Evolutionary conservation across 2,329 filamentous ascomycete species (phyloP).

Genomic region (Calonectria pteridis): DNA sequence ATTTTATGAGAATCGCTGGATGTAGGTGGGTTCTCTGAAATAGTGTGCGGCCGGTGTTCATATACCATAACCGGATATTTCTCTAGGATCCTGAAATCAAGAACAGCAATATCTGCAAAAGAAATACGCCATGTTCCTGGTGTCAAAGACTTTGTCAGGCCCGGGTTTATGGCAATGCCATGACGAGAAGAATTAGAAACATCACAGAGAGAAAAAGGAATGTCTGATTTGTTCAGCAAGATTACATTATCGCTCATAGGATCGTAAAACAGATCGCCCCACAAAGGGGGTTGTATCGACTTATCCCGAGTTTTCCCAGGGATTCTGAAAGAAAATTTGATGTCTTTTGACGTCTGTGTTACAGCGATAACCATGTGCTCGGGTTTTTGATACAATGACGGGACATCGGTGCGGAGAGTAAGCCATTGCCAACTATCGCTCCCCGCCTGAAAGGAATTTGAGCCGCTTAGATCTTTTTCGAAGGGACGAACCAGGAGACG

Average conservation of each 20-base stretch:
- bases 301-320: conserved; percentile 60
- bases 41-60: conserved; percentile 43
- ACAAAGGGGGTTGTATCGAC: conserved; percentile 61
- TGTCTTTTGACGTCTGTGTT: conserved; percentile 69
- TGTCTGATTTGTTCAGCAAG: conserved; percentile 66
- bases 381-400: conserved; percentile 61
- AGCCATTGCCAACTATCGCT: conserved; percentile 69
- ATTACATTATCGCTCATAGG: conserved; percentile 70
- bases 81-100: conserved; percentile 71
- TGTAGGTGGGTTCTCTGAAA: conserved; percentile 43
- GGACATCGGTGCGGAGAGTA: conserved; percentile 62
- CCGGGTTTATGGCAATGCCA: conserved; percentile 55
- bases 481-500: conserved; percentile 69
- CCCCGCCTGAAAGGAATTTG: conserved; percentile 67
- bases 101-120: conserved; percentile 60
- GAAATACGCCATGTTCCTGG: conserved; percentile 70
- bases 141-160: conserved; percentile 58
- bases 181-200: conserved; percentile 53
- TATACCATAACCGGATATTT: conserved; percentile 61
- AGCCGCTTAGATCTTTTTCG: conserved; percentile 56
- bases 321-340: conserved; percentile 70
- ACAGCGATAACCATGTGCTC: conserved; percentile 69
- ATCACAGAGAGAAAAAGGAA: conserved; percentile 63
- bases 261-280: conserved; percentile 72
- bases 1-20: conserved; percentile 50